Conservation (phyloP, 352 stramenopile genomes). For the Phytophthora kernoviae region DNA sequence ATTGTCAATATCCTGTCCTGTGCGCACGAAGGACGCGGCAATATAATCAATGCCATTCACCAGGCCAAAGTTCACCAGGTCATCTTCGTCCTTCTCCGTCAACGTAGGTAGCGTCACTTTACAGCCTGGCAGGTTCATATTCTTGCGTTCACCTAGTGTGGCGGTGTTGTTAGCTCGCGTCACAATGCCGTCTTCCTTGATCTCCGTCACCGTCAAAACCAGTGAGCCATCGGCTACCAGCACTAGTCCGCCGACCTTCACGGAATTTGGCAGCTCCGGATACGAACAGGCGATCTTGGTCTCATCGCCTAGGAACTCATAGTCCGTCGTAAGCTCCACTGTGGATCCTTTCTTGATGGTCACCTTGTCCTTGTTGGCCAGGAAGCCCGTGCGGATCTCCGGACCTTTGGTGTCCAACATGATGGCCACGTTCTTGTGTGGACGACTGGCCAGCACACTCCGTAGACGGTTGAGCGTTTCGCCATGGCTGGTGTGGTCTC, state of each 20-base stretch:
- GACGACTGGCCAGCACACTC: conserved; percentile 54
- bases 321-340: conserved; percentile 67
- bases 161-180: conserved; percentile 79
- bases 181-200: conserved; percentile 81
- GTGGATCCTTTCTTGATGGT: conserved; percentile 65
- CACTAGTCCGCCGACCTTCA: conserved; percentile 92
- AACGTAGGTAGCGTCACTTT: conserved; percentile 92
- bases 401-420: conserved; percentile 98
- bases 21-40: conserved; percentile 98
- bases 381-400: conserved; percentile 94
- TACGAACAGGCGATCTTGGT: conserved; percentile 89
- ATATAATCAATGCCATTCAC: conserved; percentile 97
- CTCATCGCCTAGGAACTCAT: conserved; percentile 37
- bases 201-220: conserved; percentile 89
- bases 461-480: conserved; percentile 75
- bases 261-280: conserved; percentile 89
- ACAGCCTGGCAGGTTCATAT: conserved; percentile 95
- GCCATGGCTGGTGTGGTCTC: conserved; percentile 89
- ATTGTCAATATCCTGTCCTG: conserved; percentile 95
- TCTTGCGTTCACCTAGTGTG: conserved; percentile 92
- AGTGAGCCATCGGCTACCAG: conserved; percentile 95
- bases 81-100: conserved; percentile 93
- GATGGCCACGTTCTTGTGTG: conserved; percentile 87
- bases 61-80: conserved; percentile 96
- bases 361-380: conserved; percentile 47